Evolutionary conservation across 345 rosid genomes (phyloP).

Genomic region (Trapa incisa): DNA sequence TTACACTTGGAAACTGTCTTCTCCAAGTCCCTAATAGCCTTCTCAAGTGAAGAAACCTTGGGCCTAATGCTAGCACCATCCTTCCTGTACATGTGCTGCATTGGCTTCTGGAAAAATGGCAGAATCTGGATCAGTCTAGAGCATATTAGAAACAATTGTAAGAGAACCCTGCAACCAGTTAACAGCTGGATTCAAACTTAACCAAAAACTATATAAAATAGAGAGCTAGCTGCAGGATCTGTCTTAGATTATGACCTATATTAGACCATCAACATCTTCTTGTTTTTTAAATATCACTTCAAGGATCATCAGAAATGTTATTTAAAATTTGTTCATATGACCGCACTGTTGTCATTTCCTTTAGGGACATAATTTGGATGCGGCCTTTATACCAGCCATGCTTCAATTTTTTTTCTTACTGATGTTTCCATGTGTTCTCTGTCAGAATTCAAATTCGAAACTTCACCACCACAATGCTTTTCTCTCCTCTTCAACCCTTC

Average conservation of each 20-base stretch:
- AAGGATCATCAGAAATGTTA: neutral
- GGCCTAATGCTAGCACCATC: conserved; percentile 49
- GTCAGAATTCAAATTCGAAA: conserved; percentile 46
- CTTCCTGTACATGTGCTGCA: conserved; percentile 34
- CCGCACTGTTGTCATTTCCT: neutral
- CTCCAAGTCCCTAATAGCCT: conserved; percentile 80
- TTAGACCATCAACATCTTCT: neutral
- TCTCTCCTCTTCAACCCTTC: conserved; percentile 43
- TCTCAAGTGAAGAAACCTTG: conserved; percentile 64
- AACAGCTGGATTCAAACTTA: neutral
- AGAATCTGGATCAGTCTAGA: too few relatives aligned
- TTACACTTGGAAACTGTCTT: conserved; percentile 84
- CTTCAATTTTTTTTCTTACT: conserved; percentile 16
- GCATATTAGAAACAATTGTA: too few relatives aligned
- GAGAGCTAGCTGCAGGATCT: neutral
- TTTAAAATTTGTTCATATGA: neutral
- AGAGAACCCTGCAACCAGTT: neutral
- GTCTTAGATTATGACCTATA: neutral
- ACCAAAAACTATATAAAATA: neutral
- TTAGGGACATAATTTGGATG: neutral
- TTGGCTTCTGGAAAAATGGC: conserved; percentile 31
- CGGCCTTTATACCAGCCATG: too few relatives aligned
- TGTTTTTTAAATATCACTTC: neutral
- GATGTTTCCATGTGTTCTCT: conserved; percentile 31
- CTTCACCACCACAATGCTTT: conserved; percentile 35